phyloP scores from a whole-genome alignment of 441 rosid species.

The Geranium incanum region DNA sequence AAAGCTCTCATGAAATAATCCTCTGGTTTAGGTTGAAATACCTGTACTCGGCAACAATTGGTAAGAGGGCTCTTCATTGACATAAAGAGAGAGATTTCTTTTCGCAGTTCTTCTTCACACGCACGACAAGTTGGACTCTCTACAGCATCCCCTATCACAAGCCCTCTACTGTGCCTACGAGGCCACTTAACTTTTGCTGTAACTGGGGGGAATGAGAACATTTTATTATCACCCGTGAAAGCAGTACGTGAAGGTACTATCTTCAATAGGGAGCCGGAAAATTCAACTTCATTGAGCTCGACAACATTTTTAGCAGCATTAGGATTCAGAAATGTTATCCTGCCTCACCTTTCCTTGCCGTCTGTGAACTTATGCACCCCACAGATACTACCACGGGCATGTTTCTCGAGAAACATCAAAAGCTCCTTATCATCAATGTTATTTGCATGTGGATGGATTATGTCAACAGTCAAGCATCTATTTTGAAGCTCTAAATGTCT shows the following conservation, averaged over 20 bases:
- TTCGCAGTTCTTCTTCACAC: conserved; percentile 42
- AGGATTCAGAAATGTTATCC: conserved; percentile 53
- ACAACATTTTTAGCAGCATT: conserved; percentile 53
- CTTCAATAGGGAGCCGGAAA: conserved; percentile 44
- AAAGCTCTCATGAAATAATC: conserved; percentile 38
- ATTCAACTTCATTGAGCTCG: conserved; percentile 43
- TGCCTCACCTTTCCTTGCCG: conserved; percentile 52
- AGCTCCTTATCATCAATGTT: conserved; percentile 59
- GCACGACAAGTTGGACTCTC: conserved; percentile 34
- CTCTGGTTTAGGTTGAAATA: conserved; percentile 40
- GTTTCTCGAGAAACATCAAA: conserved; percentile 53
- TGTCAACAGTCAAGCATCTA: conserved; percentile 60
- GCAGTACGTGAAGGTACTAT: conserved; percentile 39
- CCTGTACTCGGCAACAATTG: conserved; percentile 42
- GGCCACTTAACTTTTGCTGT: conserved; percentile 57
- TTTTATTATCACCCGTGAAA: conserved; percentile 38
- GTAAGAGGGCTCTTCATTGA: conserved; percentile 38
- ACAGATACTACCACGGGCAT: conserved; percentile 48
- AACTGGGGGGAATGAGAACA: conserved; percentile 49
- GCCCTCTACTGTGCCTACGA: conserved; percentile 43
- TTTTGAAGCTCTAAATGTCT: conserved; percentile 78
- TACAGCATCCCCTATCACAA: conserved; percentile 37
- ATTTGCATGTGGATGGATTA: conserved; percentile 40
- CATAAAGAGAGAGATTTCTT: conserved; percentile 50
- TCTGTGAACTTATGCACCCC: conserved; percentile 40